phyloP scores from a whole-genome alignment of 768 basidiomycete genomes.

The Boletus edulis region DNA sequence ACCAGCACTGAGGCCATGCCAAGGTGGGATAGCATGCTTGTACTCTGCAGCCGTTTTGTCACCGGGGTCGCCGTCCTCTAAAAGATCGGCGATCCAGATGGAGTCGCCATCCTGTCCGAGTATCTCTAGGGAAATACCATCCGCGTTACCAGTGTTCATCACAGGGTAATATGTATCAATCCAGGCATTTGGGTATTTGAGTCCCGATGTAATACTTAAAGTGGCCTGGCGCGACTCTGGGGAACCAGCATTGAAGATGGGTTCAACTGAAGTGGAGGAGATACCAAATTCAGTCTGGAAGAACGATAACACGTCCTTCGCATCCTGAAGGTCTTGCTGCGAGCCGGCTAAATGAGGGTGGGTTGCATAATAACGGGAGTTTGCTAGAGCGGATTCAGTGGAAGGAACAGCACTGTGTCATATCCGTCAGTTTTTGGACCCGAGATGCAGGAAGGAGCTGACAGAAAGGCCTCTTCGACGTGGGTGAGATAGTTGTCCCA shows the following conservation, averaged over 20 bases:
- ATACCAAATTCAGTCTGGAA: conserved; percentile 68
- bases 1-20: conserved; percentile 79
- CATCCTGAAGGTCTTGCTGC: conserved; percentile 56
- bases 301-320: conserved; percentile 61
- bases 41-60: conserved; percentile 74
- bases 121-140: conserved; percentile 66
- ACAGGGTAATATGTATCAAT: conserved; percentile 88
- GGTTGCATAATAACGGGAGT: conserved; percentile 58
- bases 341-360: conserved; percentile 76
- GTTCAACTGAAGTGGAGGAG: conserved; percentile 35
- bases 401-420: conserved; percentile 51
- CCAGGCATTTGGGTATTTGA: conserved; percentile 64
- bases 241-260: conserved; percentile 73
- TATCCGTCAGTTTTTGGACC: neutral
- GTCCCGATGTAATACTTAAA: conserved; percentile 46
- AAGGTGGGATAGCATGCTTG: conserved; percentile 68
- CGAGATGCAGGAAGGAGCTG: conserved; percentile 12
- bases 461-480: conserved; percentile 37
- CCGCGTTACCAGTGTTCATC: conserved; percentile 63
- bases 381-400: conserved; percentile 52
- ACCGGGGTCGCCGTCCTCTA: conserved; percentile 64
- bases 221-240: conserved; percentile 66
- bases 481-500: conserved; percentile 14
- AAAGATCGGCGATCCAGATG: conserved; percentile 69
- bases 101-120: conserved; percentile 51